Evolutionary conservation across 83 land plant species (phyloP), one percentile per base, ranked within the genome.

Genomic region (Picea abies): DNA sequence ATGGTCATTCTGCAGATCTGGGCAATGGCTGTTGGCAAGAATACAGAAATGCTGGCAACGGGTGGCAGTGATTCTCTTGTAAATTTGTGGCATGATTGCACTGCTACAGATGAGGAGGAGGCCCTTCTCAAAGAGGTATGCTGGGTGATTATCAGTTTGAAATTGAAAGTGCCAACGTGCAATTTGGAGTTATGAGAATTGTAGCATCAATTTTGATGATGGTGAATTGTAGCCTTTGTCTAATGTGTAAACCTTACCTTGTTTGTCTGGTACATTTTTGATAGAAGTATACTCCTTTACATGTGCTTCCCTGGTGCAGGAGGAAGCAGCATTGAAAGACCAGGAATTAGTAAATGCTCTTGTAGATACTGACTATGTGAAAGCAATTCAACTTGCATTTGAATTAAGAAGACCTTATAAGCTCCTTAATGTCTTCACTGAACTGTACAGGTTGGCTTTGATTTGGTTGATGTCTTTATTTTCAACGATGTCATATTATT

Each of bases 281-380:
- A 44, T 44, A 49, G 8, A 10, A 49, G 10, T 49, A 49, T 49
- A 49, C 52, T 65, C 11, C 10, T 58, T 44, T 10, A 22, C 14
- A 25, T 25, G 32, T 25, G 20, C n/a, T 79, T 62, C 32, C 60
- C 22, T 67, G 17, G 4, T 89, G 66, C 88, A 97, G 99, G 98
- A 90, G 75, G 99, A 97, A 85, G 98, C 83, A 76, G 86, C 89
- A 47, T 72, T 96, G 80, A 96, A 87, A 86, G 97, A 94, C 56
- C 98, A 96, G 79, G 98, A 96, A 65, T 87, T 97, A 82, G 92
- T 95, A 80, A 96, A 96, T 94, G 99, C 99, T 69, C 83, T 94
- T 20, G 83, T 82, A 22, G 95, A 96, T 89, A 91, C 91, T 68
- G 91, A 97, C 81, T 97, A 93, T 85, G 84, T 82, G 1, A 96